Base-by-base conservation (phyloP, 306 rosid genomes). In the Pyrus pyrifolia region DNA sequence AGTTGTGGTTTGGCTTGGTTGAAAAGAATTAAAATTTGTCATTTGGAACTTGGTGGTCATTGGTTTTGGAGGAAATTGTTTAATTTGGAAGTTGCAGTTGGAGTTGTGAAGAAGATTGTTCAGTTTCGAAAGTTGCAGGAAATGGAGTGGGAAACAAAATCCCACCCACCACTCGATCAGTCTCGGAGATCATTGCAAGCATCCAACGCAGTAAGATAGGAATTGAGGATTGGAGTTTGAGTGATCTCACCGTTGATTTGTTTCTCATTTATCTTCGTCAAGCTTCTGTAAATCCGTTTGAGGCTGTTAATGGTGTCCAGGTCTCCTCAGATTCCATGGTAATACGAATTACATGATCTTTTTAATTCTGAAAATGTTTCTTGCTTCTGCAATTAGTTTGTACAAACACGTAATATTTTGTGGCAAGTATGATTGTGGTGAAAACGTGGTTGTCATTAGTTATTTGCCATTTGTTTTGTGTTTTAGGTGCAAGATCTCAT, bases 201-300 rank as follows among this genome's bases (percentile, higher is more conserved):
- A 92, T 92, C 76, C 92, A 92, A 81, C 87, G 83, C 75, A 91
- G 91, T 86, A 92, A 92, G 86, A 85, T 83, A 71, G 98, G 98
- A 64, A 87, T 96, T 68, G 88, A 87, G 70, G 99, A 89, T 85
- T 96, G 98, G 98, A 96, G 91, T 77, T 88, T 96, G 90, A 89
- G 97, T 74, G 98, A 92, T 83, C 98, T 96, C 74, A 92, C 99
- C 2, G 63, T 92, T 75, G 99, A 97, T 75, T 79, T 92, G 75
- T 96, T 87, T 84, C 91, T 96, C 80, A 82, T 96, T 30, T 96
- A 96, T 85, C 98, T 96, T 73, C 93, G 93, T 69, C 99, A 92
- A 86, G 93, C 96, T 22, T 88, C 98, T 62, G 71, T 84, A 27
- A 82, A 87, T 87, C 83, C 85, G 30, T 80, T 79, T 76, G 91